A percentile compares a stretch with the other conserved stretches of the same genome.
Evolutionary conservation across 2,329 filamentous ascomycete species (phyloP).

Genomic region (Boeremia lycopersici): DNA sequence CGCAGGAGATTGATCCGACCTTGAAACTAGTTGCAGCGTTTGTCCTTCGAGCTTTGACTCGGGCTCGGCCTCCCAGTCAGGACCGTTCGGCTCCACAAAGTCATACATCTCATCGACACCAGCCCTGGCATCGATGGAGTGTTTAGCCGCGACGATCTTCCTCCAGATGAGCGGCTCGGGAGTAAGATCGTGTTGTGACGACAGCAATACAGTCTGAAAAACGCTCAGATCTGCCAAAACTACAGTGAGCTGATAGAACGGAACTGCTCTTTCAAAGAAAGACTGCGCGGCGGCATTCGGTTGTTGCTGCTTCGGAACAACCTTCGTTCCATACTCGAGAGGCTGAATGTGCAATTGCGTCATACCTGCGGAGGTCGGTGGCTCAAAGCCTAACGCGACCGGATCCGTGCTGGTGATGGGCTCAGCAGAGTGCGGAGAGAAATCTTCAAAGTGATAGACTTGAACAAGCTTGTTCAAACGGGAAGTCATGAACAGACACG

Average conservation of each 20-base stretch:
- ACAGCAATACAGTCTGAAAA: conserved; percentile 30
- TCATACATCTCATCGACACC: conserved; percentile 28
- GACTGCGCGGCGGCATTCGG: conserved; percentile 9
- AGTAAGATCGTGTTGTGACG: conserved; percentile 2
- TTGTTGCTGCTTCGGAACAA: not conserved
- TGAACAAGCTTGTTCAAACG: conserved; percentile 38
- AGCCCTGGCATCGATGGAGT: not conserved
- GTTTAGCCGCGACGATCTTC: not conserved
- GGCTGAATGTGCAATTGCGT: conserved; percentile 26
- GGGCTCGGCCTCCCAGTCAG: conserved; percentile 17
- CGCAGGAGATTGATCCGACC: not conserved
- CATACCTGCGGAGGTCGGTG: conserved; percentile 15
- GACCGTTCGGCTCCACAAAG: conserved; percentile 37
- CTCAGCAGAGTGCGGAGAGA: conserved; percentile 9
- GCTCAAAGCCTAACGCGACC: conserved; percentile 24
- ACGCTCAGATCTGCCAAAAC: conserved; percentile 34
- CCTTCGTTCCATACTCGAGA: conserved; percentile 24
- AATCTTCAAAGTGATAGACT: conserved; percentile 34
- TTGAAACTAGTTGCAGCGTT: conserved; percentile 1
- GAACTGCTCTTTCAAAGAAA: conserved; percentile 23
- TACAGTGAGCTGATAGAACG: conserved; percentile 37
- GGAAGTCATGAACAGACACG: conserved; percentile 41
- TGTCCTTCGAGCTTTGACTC: conserved; percentile 16
- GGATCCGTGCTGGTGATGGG: conserved; percentile 35
- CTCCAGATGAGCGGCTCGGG: conserved; percentile 7